A percentile compares a stretch with the other conserved stretches of the same genome.
Conservation (phyloP, 352 stramenopile species). For the Peronospora farinosa region DNA sequence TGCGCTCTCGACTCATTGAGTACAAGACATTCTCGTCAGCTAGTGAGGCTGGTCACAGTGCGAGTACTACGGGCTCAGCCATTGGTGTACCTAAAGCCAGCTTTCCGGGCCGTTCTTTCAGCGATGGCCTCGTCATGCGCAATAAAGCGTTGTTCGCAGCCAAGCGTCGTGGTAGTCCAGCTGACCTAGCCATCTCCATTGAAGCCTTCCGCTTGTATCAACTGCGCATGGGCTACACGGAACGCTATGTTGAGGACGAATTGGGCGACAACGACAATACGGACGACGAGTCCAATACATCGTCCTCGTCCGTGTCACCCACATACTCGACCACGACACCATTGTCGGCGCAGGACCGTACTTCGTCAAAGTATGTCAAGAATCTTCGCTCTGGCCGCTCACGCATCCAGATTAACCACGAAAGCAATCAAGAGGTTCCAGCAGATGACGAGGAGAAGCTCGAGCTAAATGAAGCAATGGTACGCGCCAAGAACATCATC, state of each 20-base stretch:
- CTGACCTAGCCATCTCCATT: constrained; percentile 68
- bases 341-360: constrained; percentile 3
- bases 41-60: constrained; percentile 3
- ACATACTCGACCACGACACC: constrained; percentile 13
- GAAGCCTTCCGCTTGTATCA: constrained; percentile 69
- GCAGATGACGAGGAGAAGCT: constrained; percentile 9
- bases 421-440: constrained; percentile 16
- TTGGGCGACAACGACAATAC: constrained; percentile 42
- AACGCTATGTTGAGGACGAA: constrained; percentile 30
- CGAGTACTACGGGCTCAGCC: constrained; percentile 18
- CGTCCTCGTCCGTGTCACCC: constrained; percentile 23
- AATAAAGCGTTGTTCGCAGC: constrained; percentile 54
- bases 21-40: constrained; percentile 74
- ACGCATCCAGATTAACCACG: constrained; percentile 16
- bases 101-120: constrained; percentile 68
- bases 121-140: constrained; percentile 67
- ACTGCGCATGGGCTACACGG: constrained; percentile 47
- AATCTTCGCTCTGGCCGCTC: constrained; percentile 23
- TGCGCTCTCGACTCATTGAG: constrained; percentile 68
- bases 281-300: constrained; percentile 24
- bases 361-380: constrained; percentile 12
- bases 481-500: constrained; percentile 54
- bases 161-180: constrained; percentile 61
- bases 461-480: constrained; percentile 46
- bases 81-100: constrained; percentile 49